Evolutionary conservation across 1,139 yeast genomes (phyloP).

Genomic region (Komagataea norvegica): DNA sequence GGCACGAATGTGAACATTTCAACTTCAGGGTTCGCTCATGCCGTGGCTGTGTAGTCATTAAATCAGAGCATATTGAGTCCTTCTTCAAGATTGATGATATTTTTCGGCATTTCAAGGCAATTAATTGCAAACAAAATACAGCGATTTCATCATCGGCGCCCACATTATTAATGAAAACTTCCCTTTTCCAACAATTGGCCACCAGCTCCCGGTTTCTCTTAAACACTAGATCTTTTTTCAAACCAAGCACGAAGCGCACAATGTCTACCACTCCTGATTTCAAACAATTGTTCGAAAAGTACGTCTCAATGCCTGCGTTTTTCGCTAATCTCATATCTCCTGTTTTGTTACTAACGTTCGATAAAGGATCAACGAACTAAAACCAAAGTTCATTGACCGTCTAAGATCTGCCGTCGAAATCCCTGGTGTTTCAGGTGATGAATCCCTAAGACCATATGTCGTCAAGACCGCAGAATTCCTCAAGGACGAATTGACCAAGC

Average conservation of each 20-base stretch:
- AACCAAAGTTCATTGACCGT: slow-evolving; percentile 63
- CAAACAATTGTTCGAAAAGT: slow-evolving; percentile 16
- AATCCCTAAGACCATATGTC: slow-evolving; percentile 78
- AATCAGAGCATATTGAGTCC: too few species aligned
- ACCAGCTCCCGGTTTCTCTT: neutral
- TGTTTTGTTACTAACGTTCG: neutral
- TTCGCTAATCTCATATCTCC: neutral
- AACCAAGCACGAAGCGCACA: neutral
- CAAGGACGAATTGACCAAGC: slow-evolving; percentile 54
- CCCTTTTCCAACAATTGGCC: neutral
- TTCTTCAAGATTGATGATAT: too few species aligned
- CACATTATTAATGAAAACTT: slow-evolving; percentile 3
- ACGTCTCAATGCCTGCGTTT: neutral
- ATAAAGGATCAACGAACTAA: slow-evolving; percentile 53
- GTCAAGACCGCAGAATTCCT: slow-evolving; percentile 81
- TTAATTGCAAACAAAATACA: too few species aligned
- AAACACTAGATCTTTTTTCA: neutral
- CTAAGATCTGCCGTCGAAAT: slow-evolving; percentile 81
- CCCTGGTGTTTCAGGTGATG: slow-evolving; percentile 93
- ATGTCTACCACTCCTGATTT: slow-evolving; percentile 14
- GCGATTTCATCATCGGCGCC: too few species aligned
- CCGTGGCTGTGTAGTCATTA: too few species aligned
- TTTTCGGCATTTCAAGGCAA: too few species aligned
- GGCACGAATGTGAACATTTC: too few species aligned
- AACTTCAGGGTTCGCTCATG: too few species aligned